Percentiles rank a stretch among this genome's conserved stretches.
Evolutionary conservation across 2,329 filamentous ascomycete species (phyloP).

Genomic region (Talaromyces sp.): DNA sequence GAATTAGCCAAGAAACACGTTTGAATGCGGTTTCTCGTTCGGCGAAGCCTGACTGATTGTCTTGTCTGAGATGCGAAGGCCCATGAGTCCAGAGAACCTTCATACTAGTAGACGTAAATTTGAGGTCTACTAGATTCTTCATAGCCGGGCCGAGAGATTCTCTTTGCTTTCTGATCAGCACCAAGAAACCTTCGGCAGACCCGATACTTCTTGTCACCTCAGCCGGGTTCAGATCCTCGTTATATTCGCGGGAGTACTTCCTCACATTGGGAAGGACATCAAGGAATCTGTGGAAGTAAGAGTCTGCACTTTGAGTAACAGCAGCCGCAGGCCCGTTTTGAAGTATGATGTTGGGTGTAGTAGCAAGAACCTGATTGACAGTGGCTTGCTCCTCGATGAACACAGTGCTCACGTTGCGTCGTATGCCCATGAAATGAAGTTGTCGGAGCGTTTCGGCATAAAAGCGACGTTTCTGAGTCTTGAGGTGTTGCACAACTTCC

Average conservation of each 20-base stretch:
- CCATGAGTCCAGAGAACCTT: constrained; percentile 35
- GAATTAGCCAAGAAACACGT: constrained; percentile 61
- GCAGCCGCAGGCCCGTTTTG: constrained; percentile 25
- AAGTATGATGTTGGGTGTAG: constrained; percentile 42
- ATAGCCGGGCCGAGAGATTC: constrained; percentile 35
- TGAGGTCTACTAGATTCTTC: constrained; percentile 32
- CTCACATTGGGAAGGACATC: constrained; percentile 70
- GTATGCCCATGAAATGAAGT: constrained; percentile 84
- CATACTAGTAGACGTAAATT: constrained; percentile 33
- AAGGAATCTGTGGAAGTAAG: constrained; percentile 75
- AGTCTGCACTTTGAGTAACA: constrained; percentile 54
- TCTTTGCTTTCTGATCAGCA: constrained; percentile 46
- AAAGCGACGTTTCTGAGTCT: constrained; percentile 82
- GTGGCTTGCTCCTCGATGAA: constrained; percentile 72
- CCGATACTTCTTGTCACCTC: constrained; percentile 78
- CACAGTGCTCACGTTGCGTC: constrained; percentile 74
- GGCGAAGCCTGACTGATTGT: constrained; percentile 20
- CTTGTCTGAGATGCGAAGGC: constrained; percentile 27
- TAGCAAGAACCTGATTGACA: constrained; percentile 66
- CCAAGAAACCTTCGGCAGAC: constrained; percentile 81
- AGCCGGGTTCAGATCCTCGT: constrained; percentile 77
- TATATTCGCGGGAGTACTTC: constrained; percentile 68
- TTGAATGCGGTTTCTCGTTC: constrained; percentile 28
- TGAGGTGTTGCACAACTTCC: constrained; percentile 78
- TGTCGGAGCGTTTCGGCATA: constrained; percentile 85